These are phyloP conservation scores for Fusarium coicis DNA, from an alignment of 2,329 filamentous ascomycete genomes.

Conservation along the genomic window DNA sequence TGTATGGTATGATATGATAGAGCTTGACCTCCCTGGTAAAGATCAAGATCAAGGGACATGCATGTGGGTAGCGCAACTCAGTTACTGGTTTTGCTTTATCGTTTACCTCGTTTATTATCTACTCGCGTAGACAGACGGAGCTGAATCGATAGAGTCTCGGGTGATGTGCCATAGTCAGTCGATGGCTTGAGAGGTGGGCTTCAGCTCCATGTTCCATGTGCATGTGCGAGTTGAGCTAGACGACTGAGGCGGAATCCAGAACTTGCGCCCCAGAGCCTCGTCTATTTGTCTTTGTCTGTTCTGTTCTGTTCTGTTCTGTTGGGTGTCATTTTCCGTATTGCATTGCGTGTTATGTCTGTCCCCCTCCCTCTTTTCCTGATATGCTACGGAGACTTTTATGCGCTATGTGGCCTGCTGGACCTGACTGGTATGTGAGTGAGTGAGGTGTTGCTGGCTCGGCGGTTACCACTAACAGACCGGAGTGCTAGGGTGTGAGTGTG, in stretches of 20 bases:
- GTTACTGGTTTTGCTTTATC: neutral
- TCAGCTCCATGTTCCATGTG: conserved; percentile 25
- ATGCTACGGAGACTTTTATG: neutral
- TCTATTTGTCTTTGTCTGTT: neutral
- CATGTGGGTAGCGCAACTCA: neutral
- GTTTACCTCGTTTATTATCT: neutral
- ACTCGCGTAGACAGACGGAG: conserved; percentile 12
- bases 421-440: neutral
- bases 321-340: conserved; percentile 1
- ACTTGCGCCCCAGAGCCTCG: conserved; percentile 13
- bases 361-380: neutral
- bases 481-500: neutral
- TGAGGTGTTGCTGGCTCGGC: neutral
- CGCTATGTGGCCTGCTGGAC: neutral
- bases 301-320: neutral
- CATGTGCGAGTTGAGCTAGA: conserved; percentile 21
- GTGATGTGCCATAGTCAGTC: neutral
- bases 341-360: neutral
- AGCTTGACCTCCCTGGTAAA: neutral
- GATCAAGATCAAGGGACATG: neutral
- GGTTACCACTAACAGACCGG: conserved; percentile 10
- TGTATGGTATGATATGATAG: conserved; percentile 3
- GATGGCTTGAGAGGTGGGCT: conserved; percentile 27
- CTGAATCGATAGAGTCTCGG: conserved; percentile 11
- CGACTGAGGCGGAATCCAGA: conserved; percentile 24